Conservation (phyloP, 1,139 yeast species). For the Taphrina betulina region DNA sequence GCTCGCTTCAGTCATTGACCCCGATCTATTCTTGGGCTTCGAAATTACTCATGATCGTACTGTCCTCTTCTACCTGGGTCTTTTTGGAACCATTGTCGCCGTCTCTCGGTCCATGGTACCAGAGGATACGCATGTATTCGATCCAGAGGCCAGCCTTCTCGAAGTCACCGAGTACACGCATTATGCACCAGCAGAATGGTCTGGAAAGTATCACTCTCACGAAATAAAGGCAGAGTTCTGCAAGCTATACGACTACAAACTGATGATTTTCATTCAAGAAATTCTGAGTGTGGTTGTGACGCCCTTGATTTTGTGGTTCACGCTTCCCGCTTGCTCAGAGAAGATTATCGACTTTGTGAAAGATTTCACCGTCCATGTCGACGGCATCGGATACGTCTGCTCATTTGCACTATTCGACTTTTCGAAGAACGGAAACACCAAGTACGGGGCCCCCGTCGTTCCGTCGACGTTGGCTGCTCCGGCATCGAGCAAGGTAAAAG, state of each 20-base stretch:
- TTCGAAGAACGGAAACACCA: constrained; percentile 45
- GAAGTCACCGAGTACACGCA: constrained; percentile 86
- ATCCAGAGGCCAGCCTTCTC: constrained; percentile 80
- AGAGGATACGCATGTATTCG: constrained; percentile 67
- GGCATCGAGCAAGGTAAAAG: background rate
- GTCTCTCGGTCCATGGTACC: constrained; percentile 62
- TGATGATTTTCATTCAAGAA: constrained; percentile 73
- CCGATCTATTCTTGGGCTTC: constrained; percentile 85
- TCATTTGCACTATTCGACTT: constrained; percentile 89
- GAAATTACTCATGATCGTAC: constrained; percentile 81
- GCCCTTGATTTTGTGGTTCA: constrained; percentile 84
- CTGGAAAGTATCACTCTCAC: constrained; percentile 69
- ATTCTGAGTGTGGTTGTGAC: constrained; percentile 75
- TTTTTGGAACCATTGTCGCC: constrained; percentile 82
- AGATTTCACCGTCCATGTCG: constrained; percentile 84
- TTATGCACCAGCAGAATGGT: constrained; percentile 84
- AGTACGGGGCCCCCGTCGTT: constrained; percentile 4
- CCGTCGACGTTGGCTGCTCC: background rate
- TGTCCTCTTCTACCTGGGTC: constrained; percentile 79
- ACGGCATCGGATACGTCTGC: constrained; percentile 92
- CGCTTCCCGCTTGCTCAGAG: constrained; percentile 69
- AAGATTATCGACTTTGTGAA: constrained; percentile 83
- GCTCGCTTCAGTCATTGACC: constrained; percentile 79
- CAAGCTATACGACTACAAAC: constrained; percentile 67
- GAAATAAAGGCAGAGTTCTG: constrained; percentile 69